Percentiles rank a stretch among this genome's conserved stretches.
phyloP scores from a whole-genome alignment of 805 yeast species.

The Maudiozyma barnettii region DNA sequence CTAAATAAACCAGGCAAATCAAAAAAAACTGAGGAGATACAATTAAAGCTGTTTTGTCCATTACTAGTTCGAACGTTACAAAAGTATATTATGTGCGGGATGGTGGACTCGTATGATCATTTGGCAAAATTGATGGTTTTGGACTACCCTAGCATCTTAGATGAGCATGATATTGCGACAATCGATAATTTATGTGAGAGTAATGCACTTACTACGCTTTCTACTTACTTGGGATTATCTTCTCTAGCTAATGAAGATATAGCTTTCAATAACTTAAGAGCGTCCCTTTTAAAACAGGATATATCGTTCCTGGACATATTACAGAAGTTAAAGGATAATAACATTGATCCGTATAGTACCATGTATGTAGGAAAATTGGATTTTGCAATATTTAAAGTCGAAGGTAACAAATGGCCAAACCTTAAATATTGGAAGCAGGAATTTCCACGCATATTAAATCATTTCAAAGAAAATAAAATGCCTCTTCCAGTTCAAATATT shows the following conservation, averaged over 20 bases:
- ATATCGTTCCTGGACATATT: background rate
- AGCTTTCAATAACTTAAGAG: background rate
- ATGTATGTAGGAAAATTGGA: background rate
- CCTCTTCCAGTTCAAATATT: background rate
- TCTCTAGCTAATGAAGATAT: background rate
- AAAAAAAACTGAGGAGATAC: background rate
- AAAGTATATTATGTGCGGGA: constrained; percentile 1
- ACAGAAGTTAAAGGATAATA: background rate
- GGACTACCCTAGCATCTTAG: background rate
- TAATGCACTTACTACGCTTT: constrained; percentile 4
- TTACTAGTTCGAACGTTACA: constrained; percentile 4
- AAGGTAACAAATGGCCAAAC: background rate
- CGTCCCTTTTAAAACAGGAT: background rate
- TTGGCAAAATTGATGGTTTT: background rate
- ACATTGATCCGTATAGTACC: background rate
- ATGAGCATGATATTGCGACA: constrained; percentile 9
- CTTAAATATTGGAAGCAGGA: constrained; percentile 1
- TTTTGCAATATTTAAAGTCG: constrained; percentile 3
- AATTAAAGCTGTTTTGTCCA: background rate
- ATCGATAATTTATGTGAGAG: constrained; percentile 11
- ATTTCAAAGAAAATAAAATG: background rate
- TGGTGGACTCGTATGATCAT: constrained; percentile 2
- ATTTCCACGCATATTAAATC: background rate
- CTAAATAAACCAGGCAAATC: background rate
- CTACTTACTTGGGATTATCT: background rate